Conservation (phyloP, 2,329 filamentous ascomycete genomes). For the Bertia moriformis region DNA sequence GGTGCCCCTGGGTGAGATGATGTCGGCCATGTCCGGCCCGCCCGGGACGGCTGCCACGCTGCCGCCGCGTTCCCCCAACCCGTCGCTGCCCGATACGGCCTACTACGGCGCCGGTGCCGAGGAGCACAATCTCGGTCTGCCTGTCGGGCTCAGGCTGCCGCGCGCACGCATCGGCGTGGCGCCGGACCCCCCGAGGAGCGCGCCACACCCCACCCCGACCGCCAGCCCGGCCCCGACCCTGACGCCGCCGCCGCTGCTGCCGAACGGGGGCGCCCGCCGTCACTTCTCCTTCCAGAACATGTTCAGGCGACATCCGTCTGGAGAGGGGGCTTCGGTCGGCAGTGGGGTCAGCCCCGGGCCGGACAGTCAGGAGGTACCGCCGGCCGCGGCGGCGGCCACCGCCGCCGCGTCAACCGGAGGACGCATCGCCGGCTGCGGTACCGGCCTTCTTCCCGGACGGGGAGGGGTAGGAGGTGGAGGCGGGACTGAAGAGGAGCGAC, state of each 20-base stretch:
- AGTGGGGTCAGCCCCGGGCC: too few relatives aligned
- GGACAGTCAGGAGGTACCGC: too few relatives aligned
- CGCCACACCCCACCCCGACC: constrained; percentile 23
- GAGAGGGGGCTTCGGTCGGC: constrained; percentile 10
- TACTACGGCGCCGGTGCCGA: too few relatives aligned
- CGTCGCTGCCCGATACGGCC: too few relatives aligned
- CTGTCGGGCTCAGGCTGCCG: constrained; percentile 18
- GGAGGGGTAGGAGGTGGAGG: constrained; percentile 26
- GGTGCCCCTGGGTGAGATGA: too few relatives aligned
- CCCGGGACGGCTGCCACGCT: too few relatives aligned
- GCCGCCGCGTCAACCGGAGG: constrained; percentile 17
- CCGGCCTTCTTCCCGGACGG: constrained; percentile 24
- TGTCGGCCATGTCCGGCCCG: too few relatives aligned
- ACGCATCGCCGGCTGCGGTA: constrained; percentile 17
- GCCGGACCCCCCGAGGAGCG: constrained; percentile 18
- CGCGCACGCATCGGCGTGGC: too few relatives aligned
- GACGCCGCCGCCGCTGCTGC: constrained; percentile 47
- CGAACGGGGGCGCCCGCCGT: constrained; percentile 43
- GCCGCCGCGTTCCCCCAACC: too few relatives aligned
- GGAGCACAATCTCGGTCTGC: constrained; percentile 34
- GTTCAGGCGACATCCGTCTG: constrained; percentile 39
- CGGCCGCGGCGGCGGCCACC: too few relatives aligned
- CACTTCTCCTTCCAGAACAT: constrained; percentile 90
- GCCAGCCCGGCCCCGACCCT: constrained; percentile 36
- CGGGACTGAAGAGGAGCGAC: constrained; percentile 66